Evolutionary conservation across 345 rosid genomes (phyloP), one percentile per base, ranked within the genome.

Genomic region (Aethionema arabicum): DNA sequence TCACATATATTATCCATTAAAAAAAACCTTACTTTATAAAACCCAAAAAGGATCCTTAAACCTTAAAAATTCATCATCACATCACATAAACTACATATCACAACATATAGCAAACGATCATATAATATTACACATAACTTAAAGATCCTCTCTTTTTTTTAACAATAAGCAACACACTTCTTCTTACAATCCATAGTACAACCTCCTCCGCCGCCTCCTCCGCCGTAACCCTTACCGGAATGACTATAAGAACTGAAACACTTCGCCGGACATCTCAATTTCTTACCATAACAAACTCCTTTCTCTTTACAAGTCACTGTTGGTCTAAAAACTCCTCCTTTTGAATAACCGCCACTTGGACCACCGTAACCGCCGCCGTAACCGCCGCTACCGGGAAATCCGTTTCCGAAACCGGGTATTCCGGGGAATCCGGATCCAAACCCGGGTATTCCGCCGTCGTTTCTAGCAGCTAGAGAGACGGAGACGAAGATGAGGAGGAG

Each of bases 161-260:
- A 93, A 68, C 99, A 93, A 31, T 81, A 93, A 66, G 99, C 99
- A 43, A 82, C 31, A 49, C 99, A 93, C 71, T 87, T 89, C 76
- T 89, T 87, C 91, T 92, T 85, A 62, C 99, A 93, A 48, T 93
- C 99, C 77, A 87, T 74, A 38, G 90, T 93, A 76, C 99, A 93
- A 1, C 99, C 90, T 1, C 99, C 99, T 0, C 99, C 95, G 0
- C 99, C 99, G 3, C 99, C 99, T 0, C 99, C 99, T 11, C 65
- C 78, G 9, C 99, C 99, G 36, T 81, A 93, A 4, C 96, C 96
- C 76, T 87, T 87, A 71, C 99, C 99, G 2, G 99, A 85, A 11
- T 83, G 78, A 79, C 91, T 87, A 56, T 74, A 85, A n/a, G 88
- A 87, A 48, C 74, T 76, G 81, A 90, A 93, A 61, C 99, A 93